Conservation (phyloP, 2,329 filamentous ascomycete genomes). For the Aaosphaeria pasadenensis region DNA sequence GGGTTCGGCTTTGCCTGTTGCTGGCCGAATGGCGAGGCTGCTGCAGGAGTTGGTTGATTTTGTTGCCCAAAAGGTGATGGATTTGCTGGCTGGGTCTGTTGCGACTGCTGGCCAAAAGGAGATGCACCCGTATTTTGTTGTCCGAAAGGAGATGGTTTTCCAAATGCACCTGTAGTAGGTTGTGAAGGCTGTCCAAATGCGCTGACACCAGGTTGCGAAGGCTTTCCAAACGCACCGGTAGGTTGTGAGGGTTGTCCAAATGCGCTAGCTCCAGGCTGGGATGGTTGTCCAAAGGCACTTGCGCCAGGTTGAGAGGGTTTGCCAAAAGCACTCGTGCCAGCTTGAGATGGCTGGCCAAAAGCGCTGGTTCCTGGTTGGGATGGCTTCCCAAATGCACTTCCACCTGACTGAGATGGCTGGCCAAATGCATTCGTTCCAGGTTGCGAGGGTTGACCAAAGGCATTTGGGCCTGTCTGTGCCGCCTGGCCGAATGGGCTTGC, state of each 20-base stretch:
- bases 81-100: slow-evolving; percentile 16
- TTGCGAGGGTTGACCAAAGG: slow-evolving; percentile 17
- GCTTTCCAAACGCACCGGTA: slow-evolving; percentile 41
- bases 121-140: slow-evolving; percentile 17
- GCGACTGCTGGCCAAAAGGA: slow-evolving; percentile 11
- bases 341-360: neutral
- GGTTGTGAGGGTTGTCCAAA: slow-evolving; percentile 46
- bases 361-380: slow-evolving; percentile 2
- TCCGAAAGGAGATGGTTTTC: slow-evolving; percentile 22
- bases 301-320: neutral
- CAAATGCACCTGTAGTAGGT: slow-evolving; percentile 15
- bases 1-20: slow-evolving; percentile 9
- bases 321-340: slow-evolving; percentile 1
- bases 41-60: slow-evolving; percentile 7
- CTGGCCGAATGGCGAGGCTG: slow-evolving; percentile 21
- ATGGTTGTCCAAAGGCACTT: slow-evolving; percentile 44
- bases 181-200: slow-evolving; percentile 20
- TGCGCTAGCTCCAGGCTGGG: slow-evolving; percentile 35
- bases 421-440: slow-evolving; percentile 1
- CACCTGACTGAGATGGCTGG: slow-evolving; percentile 2
- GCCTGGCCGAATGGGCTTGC: slow-evolving; percentile 18
- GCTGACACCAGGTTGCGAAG: slow-evolving; percentile 35
- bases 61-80: slow-evolving; percentile 13
- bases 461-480: slow-evolving; percentile 31
- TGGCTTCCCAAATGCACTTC: neutral